Evolutionary conservation across 1,284 basidiomycete genomes (phyloP).

Genomic region (Leccinum fallax): DNA sequence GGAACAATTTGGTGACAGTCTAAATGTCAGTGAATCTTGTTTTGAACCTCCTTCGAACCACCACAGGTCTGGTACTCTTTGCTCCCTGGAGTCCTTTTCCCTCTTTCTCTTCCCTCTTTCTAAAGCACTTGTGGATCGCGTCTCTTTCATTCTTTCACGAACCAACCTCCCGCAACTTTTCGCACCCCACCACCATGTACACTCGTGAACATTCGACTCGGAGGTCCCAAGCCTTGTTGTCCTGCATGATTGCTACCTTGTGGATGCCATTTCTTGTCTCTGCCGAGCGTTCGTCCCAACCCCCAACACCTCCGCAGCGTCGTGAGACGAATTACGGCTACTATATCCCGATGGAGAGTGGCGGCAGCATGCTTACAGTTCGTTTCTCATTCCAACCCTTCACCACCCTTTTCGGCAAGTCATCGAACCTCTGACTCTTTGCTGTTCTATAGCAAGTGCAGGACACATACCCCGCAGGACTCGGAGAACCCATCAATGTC

Average conservation of each 20-base stretch:
- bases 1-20: not conserved
- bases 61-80: conserved; percentile 6
- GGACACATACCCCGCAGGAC: conserved; percentile 68
- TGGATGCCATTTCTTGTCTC: conserved; percentile 12
- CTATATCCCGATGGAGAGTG: conserved; percentile 43
- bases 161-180: not conserved
- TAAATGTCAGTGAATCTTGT: not conserved
- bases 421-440: conserved; percentile 1
- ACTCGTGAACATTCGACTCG: not conserved
- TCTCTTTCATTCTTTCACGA: not conserved
- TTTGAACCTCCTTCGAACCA: conserved; percentile 2
- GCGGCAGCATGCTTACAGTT: conserved; percentile 54
- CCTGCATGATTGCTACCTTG: conserved; percentile 14
- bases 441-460: conserved; percentile 48
- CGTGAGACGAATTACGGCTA: conserved; percentile 42
- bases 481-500: conserved; percentile 89
- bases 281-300: not conserved
- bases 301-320: conserved; percentile 12
- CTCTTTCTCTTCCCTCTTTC: not conserved
- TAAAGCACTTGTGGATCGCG: not conserved
- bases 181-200: conserved; percentile 9
- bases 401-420: not conserved
- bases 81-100: not conserved
- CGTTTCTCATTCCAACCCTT: conserved; percentile 16
- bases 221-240: conserved; percentile 1